Base-by-base conservation (phyloP, 2,329 filamentous ascomycete genomes). In the Cladosporium cucumerinum region DNA sequence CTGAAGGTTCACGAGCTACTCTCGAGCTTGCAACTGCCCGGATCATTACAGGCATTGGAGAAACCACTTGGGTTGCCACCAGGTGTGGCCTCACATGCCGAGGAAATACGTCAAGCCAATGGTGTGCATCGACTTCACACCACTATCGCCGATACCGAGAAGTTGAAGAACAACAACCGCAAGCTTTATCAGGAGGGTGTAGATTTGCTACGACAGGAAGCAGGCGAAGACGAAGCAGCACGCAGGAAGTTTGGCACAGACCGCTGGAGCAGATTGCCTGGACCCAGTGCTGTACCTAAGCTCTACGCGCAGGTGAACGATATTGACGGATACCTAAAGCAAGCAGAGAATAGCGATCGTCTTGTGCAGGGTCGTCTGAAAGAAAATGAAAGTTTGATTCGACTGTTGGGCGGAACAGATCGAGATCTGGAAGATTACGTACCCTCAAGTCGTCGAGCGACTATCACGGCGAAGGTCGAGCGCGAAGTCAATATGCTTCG, bases 1-100 rank as follows among this genome's bases (percentile, higher is more conserved):
- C 87, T 89, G 66, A 87, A 88, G 68, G 83, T 98, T 0, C 90
- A 96, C 72, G 88, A 92, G 70, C 76, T 93, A 0, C 80, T 98
- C 25, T 87, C 90, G 21, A 93, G 90, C 0, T 81, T 98, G 16
- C 95, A 96, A 65, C 85, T 99, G 0, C 95, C 95, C 0, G 95
- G 95, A 0, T 96, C 94, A 1, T 79, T 99, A 4, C 95, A 99
- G 75, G 95, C 95, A 0, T 83, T 98, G 0, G 95, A 99, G 75
- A 98, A 97, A 75, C 95, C 95, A 0, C 83, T 99, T 0, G 95
- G 95, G 0, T 78, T 99, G 4, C 95, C 95, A 0, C 91, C 92
- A 0, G 91, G 87, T 18, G 79, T 99, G 1, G 86, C 93, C 2
- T 91, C 95, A 25, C 95, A 97, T 71, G 94, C 94, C 0, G 94